Base-by-base conservation (phyloP, 2,329 filamentous ascomycete genomes). In the Fusarium clavum region DNA sequence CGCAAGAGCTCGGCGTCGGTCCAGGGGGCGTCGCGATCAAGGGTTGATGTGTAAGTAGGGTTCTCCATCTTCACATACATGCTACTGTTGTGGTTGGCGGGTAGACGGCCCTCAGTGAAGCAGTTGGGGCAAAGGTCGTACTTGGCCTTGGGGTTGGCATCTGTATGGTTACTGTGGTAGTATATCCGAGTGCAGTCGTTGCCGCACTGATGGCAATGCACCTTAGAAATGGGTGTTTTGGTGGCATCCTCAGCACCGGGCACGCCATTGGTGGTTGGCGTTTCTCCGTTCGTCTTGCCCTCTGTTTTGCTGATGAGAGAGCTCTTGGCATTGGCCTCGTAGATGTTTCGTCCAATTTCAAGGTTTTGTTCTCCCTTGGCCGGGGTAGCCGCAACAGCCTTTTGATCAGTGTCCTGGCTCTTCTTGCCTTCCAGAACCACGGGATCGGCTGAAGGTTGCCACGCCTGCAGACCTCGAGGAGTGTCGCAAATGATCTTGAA, bases 401-500 rank as follows among this genome's bases (percentile, higher is more conserved):
- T 91, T 62, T 80, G 83, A n/a, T 97, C 94, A 1, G 94, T 97
- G 51, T 91, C 87, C 54, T 80, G 80, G 68, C 81, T 87, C 72
- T 85, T 85, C 78, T 88, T 90, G 57, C 88, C 89, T 69, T 90
- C 84, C n/a, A 86, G 77, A 7, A 90, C 84, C 43, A 90, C 81
- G 9, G 93, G 89, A 73, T 94, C 92, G 3, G 94, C 91, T 20
- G 92, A 92, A 20, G 96, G 96, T 78, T 99, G 96, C 88, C 95
- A 97, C 25, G 95, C 92, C 79, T 98, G 95, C 54, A 99, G 87
- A 40, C 96, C 96, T 63, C 96, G 91, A 56, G 96, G 96, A 1
- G 96, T 99, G 79, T 99, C 96, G 77, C 94, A 96, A 60, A 95
- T 95, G 67, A 98, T 91, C 79, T 94, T 92, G 87, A 99, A 99